Conservation (phyloP, 192 early-diverging fungal species). For the Umbelopsis sp. region DNA sequence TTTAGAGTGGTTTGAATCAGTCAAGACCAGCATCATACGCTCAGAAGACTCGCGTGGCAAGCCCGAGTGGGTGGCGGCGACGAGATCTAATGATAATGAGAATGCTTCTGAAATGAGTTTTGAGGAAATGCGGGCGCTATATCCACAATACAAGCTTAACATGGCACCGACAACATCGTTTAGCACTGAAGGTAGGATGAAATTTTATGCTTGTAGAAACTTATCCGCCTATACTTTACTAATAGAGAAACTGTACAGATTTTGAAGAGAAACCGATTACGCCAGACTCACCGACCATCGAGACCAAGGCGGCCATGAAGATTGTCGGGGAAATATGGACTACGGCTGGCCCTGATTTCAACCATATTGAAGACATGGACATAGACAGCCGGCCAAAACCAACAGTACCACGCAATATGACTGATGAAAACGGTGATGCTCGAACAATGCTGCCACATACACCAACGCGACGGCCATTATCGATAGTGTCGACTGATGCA, state of each 20-base stretch:
- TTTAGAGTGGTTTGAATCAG: constrained; percentile 15
- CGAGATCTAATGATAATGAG: constrained; percentile 6
- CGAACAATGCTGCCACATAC: not conserved
- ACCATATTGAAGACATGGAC: not conserved
- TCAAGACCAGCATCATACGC: not conserved
- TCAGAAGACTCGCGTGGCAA: constrained; percentile 11
- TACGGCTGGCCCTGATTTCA: not conserved
- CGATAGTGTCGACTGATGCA: not conserved
- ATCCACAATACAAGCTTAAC: constrained; percentile 14
- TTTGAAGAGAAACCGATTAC: constrained; percentile 1
- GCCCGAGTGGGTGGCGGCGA: constrained; percentile 8
- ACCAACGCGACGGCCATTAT: not conserved
- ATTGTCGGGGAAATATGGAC: constrained; percentile 6
- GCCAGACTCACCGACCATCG: constrained; percentile 5
- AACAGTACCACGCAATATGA: not conserved
- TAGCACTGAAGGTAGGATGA: not conserved
- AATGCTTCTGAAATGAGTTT: constrained; percentile 15
- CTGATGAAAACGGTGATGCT: constrained; percentile 15
- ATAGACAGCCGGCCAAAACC: not conserved
- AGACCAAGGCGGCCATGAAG: constrained; percentile 15
- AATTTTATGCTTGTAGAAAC: not conserved
- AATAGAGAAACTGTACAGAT: not conserved
- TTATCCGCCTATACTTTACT: not conserved
- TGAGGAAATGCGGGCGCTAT: constrained; percentile 4
- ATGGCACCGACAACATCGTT: not conserved